Evolutionary conservation across 805 yeast species (phyloP).

Genomic region (Torulaspora franciscae): DNA sequence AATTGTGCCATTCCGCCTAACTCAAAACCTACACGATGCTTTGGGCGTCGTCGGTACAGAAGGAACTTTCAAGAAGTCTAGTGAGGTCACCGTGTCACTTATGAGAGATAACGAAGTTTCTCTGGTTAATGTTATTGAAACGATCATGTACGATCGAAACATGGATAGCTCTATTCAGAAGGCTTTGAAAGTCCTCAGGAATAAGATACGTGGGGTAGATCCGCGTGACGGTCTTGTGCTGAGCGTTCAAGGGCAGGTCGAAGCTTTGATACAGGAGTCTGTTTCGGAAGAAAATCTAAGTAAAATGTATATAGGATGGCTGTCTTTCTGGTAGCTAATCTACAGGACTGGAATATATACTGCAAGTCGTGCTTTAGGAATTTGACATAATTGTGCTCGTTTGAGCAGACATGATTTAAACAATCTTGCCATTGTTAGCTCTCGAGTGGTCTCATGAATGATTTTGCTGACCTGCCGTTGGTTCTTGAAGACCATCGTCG

Average conservation of each 20-base stretch:
- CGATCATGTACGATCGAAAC: slow-evolving; percentile 71
- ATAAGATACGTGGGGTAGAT: slow-evolving; percentile 78
- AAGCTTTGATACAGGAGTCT: slow-evolving; percentile 79
- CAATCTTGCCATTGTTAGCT: too few species aligned
- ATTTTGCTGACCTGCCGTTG: background rate
- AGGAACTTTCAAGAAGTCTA: slow-evolving; percentile 78
- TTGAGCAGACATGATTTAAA: background rate
- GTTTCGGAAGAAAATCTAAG: slow-evolving; percentile 63
- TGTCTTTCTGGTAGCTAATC: slow-evolving; percentile 51
- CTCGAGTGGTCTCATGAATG: background rate
- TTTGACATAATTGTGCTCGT: background rate
- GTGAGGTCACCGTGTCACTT: slow-evolving; percentile 75
- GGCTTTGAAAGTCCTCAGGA: slow-evolving; percentile 65
- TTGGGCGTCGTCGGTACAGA: slow-evolving; percentile 84
- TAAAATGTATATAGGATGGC: slow-evolving; percentile 95
- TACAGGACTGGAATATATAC: background rate
- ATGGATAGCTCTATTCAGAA: slow-evolving; percentile 56
- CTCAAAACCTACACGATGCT: slow-evolving; percentile 85
- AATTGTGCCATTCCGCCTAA: slow-evolving; percentile 87
- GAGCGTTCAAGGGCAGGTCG: slow-evolving; percentile 91
- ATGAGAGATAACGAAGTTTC: slow-evolving; percentile 76
- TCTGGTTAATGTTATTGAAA: slow-evolving; percentile 84
- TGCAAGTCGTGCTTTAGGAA: background rate
- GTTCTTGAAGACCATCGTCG: slow-evolving; percentile 4
- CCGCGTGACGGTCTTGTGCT: slow-evolving; percentile 79